Evolutionary conservation across 192 early-diverging fungal species (phyloP), one percentile per base, ranked within the genome.

Genomic region (Backusella liffmaniae): DNA sequence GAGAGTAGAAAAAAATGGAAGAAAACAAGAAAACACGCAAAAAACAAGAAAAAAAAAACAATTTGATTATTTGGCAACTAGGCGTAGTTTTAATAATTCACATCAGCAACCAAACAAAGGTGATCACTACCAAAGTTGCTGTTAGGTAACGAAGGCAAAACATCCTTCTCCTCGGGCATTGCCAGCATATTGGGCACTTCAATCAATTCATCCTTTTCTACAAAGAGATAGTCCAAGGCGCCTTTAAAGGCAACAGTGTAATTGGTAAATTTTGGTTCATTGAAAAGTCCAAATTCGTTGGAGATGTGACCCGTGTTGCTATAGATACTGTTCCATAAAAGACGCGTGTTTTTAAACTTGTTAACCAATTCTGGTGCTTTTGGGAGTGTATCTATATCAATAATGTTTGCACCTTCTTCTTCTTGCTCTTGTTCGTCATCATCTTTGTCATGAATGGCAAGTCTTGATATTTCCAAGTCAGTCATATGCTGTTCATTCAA

Each of bases 51-150:
- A 49, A 3, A 16, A 26, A n/a, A 26, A 53, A 32, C 16, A 67
- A 30, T 75, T 23, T 67, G 35, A 18, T 76, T 59, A 39, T 35
- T 1, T 30, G 4, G 4, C 12, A 37, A 65, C 32, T 3, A 36
- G 1, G 59, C 39, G 70, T 5, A 8, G 49, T 21, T 62, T 62
- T 62, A 62, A 62, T 29, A 62, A 29, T 26, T 10, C 9, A 80
- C 4, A 30, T 77, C 53, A 35, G 76, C 68, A 5, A 74, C 66
- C n/a, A 81, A 56, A 29, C 72, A 68, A 9, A 81, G 5, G 42
- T 83, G 82, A 75, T 83, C 82, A 44, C 76, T 77, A 1, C 82
- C 82, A 77, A 80, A 83, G n/a, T 66, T 23, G 13, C 34, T 8
- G 46, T 83, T 83, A 3, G 78, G 82, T 46, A 83, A 32, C 16